phyloP scores from a whole-genome alignment of 345 rosid genomes.

The Anastatica hierochuntica region DNA sequence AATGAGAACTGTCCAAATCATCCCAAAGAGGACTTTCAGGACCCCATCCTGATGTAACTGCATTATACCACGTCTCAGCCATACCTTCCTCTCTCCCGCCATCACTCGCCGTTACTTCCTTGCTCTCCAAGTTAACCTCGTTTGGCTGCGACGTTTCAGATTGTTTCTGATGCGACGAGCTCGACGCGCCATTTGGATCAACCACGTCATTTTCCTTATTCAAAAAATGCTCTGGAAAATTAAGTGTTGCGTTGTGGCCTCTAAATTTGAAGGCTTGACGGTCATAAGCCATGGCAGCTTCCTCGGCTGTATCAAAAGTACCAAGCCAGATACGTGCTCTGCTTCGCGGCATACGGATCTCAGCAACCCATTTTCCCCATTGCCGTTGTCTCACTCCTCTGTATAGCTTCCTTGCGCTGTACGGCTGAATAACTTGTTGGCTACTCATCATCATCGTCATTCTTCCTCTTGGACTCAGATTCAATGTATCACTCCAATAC shows the following conservation, averaged over 20 bases:
- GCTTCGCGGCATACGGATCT: constrained; percentile 91
- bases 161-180: not conserved
- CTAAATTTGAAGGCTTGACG: constrained; percentile 84
- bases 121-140: constrained; percentile 17
- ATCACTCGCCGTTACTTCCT: constrained; percentile 13
- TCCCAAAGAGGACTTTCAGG: constrained; percentile 99
- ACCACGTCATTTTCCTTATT: constrained; percentile 33
- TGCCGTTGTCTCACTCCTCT: constrained; percentile 98
- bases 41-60: constrained; percentile 97
- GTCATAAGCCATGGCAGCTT: constrained; percentile 94
- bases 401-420: constrained; percentile 69
- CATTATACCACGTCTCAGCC: constrained; percentile 88
- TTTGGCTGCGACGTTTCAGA: constrained; percentile 5
- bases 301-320: constrained; percentile 91
- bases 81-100: constrained; percentile 30
- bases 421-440: constrained; percentile 42
- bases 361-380: constrained; percentile 99
- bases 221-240: constrained; percentile 80
- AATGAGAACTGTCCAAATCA: constrained; percentile 52
- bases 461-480: constrained; percentile 58
- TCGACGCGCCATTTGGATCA: not conserved
- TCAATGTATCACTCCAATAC: constrained; percentile 51
- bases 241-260: constrained; percentile 88
- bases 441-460: constrained; percentile 28
- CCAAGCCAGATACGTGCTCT: constrained; percentile 92